Evolutionary conservation across 2,329 filamentous ascomycete species (phyloP), one percentile per base, ranked within the genome.

Genomic region (Aureobasidium sp.): DNA sequence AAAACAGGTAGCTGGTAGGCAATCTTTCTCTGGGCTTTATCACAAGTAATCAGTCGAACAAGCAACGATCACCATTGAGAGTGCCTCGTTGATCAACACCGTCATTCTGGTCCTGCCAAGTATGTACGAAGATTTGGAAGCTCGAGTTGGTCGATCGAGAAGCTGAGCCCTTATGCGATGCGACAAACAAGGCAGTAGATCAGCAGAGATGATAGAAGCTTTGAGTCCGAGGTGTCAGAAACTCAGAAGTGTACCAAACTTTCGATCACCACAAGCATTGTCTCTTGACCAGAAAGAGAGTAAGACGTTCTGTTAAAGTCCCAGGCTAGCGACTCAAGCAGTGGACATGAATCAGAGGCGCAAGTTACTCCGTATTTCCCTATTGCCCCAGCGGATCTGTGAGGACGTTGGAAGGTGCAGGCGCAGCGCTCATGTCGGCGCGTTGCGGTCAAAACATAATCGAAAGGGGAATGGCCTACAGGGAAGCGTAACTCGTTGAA

Each of bases 211-310:
- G 5, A n/a, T 17, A 44, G 39, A 57, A 44, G 41, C 26, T 44
- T 57, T 46, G 26, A 46, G 53, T 44, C 53, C 53, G 53, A 57
- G 53, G 53, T 57, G 53, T 57, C 53, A 55, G 51, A 57, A 12
- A 44, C 5, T 17, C 27, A 17, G 39, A 44, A 57, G 53, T 36
- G 53, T 57, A 57, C 53, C 53, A 57, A 57, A 46, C 41, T 57
- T 46, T 36, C 9, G 5, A 44, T 3, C 17, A 29, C 9, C 15
- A 17, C 9, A 26, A 55, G 51, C 51, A 53, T 41, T 27, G 17
- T 27, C 10, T 53, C 52, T 13, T 26, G 3, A 20, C 42, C 53
- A n/a, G 27, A 36, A 26, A 12, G 26, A 57, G 41, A 29, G 26
- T 26, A 32, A 46, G 39, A 46, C 39, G n/a, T 32, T 26, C n/a